Percentiles rank a stretch among this genome's conserved stretches.
Evolutionary conservation across 1,284 basidiomycete genomes (phyloP).

Genomic region (Golubevia sp.): DNA sequence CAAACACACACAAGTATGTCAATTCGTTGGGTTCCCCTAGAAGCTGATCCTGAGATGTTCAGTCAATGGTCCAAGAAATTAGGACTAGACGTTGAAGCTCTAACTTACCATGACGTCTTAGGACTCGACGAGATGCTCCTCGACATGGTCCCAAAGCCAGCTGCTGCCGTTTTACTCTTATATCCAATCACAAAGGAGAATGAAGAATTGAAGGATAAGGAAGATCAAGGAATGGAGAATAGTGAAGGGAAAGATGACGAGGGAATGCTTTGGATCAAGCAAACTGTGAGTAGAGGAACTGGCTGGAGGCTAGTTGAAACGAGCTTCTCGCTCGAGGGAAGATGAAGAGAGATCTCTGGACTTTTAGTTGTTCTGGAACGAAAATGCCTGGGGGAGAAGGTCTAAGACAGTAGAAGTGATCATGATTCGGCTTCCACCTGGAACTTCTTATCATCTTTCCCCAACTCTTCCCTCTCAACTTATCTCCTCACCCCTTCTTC

Average conservation of each 20-base stretch:
- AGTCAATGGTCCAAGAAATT: constrained; percentile 33
- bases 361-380: too few relatives aligned
- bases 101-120: constrained; percentile 52
- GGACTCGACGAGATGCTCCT: constrained; percentile 51
- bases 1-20: too few relatives aligned
- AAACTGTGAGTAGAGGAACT: constrained; percentile 19
- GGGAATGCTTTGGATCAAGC: constrained; percentile 49
- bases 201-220: constrained; percentile 19
- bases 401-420: neutral
- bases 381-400: too few relatives aligned
- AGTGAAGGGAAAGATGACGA: constrained; percentile 3
- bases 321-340: neutral
- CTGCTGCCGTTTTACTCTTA: constrained; percentile 49
- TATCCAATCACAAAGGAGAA: constrained; percentile 33
- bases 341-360: neutral
- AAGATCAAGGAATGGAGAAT: constrained; percentile 16
- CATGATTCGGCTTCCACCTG: neutral
- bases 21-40: neutral
- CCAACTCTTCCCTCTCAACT: neutral
- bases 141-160: constrained; percentile 52
- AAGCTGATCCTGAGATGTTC: neutral
- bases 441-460: neutral
- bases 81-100: constrained; percentile 41
- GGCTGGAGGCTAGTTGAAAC: neutral
- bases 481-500: neutral